These are phyloP conservation scores for Pelargonium cotyledonis DNA, from an alignment of 441 rosid species.

Conservation along the genomic window DNA sequence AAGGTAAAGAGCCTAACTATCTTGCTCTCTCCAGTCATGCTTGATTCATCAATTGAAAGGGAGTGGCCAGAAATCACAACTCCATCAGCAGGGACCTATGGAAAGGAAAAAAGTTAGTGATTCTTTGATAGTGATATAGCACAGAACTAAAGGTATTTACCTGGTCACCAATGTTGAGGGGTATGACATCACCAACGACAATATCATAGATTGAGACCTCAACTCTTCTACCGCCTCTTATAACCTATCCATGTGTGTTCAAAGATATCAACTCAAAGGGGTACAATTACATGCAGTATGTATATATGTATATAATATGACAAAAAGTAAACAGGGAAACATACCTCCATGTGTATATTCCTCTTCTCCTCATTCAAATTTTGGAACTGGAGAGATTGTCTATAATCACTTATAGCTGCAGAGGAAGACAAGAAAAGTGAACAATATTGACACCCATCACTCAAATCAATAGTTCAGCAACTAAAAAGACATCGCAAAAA, in stretches of 20 bases:
- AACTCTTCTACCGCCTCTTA: constrained; percentile 22
- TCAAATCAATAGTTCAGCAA: too few species aligned
- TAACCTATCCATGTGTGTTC: constrained; percentile 13
- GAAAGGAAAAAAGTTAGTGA: too few species aligned
- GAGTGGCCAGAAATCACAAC: constrained; percentile 22
- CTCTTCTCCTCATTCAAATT: constrained; percentile 24
- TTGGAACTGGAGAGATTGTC: constrained; percentile 27
- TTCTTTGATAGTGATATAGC: not conserved
- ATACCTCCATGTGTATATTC: constrained; percentile 26
- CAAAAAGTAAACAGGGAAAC: not conserved
- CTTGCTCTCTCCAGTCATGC: constrained; percentile 29
- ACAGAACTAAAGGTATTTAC: constrained; percentile 1
- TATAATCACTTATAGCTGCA: constrained; percentile 22
- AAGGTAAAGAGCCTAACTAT: constrained; percentile 14
- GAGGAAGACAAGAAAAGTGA: constrained; percentile 6
- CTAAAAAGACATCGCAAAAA: not conserved
- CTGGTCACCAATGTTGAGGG: constrained; percentile 25
- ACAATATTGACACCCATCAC: not conserved
- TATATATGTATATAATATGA: too few species aligned
- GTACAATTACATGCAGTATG: too few species aligned
- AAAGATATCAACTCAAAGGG: not conserved
- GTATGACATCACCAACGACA: constrained; percentile 24
- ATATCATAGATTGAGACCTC: constrained; percentile 20
- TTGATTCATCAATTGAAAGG: constrained; percentile 23
- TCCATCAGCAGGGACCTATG: constrained; percentile 27